phyloP scores from a whole-genome alignment of 2,329 filamentous ascomycete species.

The Cladosporium colombiae region DNA sequence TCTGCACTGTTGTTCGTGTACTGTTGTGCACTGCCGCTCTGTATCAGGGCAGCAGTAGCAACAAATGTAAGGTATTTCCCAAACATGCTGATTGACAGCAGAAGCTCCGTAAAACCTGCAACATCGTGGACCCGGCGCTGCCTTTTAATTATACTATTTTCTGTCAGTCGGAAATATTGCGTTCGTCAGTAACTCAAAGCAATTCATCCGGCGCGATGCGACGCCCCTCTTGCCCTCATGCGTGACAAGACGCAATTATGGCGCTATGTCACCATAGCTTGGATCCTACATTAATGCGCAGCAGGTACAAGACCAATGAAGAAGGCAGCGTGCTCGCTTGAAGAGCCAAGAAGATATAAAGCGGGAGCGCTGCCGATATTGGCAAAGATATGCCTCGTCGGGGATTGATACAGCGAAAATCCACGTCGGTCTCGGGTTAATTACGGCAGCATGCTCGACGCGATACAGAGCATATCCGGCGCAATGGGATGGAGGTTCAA shows the following conservation, averaged over 20 bases:
- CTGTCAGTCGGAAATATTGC: not conserved
- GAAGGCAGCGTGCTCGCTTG: not conserved
- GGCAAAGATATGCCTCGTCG: conserved; percentile 17
- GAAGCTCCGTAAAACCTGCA: not conserved
- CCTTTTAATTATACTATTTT: not conserved
- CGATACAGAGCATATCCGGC: not conserved
- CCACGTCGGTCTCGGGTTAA: not conserved
- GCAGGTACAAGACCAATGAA: conserved; percentile 2
- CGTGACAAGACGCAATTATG: conserved; percentile 19
- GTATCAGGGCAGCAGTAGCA: not conserved
- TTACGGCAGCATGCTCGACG: not conserved
- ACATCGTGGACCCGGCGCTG: not conserved
- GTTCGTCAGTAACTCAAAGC: not conserved
- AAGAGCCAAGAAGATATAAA: conserved; percentile 9
- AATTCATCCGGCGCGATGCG: conserved; percentile 13
- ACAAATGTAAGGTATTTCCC: not conserved
- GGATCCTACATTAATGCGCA: conserved; percentile 6
- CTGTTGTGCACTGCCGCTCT: not conserved
- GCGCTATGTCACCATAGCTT: conserved; percentile 9
- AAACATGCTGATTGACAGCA: conserved; percentile 10
- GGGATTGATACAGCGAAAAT: conserved; percentile 2
- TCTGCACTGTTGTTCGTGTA: not conserved
- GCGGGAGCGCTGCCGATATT: not conserved
- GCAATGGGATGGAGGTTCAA: not conserved
- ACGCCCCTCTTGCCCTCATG: conserved; percentile 17